Conservation (phyloP, 331 rosid species). For the Saraca asoca region DNA sequence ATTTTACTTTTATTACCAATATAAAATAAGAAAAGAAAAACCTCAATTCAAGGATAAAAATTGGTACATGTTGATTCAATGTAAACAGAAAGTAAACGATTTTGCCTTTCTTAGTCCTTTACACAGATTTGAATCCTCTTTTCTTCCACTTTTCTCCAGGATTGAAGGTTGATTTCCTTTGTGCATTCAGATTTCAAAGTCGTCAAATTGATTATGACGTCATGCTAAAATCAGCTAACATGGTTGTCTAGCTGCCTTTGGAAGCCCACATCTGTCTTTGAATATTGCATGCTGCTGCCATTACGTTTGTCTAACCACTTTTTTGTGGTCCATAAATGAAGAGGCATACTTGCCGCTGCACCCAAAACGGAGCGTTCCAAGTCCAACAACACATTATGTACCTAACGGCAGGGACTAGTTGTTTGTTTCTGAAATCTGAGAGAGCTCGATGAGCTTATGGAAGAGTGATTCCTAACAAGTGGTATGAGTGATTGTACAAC, state of each 20-base stretch:
- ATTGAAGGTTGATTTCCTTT: slow-evolving; percentile 5
- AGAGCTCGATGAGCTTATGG: slow-evolving; percentile 50
- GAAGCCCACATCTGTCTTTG: neutral
- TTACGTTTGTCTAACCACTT: slow-evolving; percentile 19
- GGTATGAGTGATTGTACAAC: slow-evolving; percentile 89
- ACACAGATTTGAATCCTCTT: no score
- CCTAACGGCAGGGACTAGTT: slow-evolving; percentile 40
- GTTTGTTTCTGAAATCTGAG: slow-evolving; percentile 58
- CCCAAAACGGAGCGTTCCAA: slow-evolving; percentile 13
- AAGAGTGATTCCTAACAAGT: slow-evolving; percentile 56
- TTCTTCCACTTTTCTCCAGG: slow-evolving; percentile 7
- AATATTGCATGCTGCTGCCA: neutral
- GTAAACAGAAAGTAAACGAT: slow-evolving; percentile 11
- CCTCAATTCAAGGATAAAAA: neutral
- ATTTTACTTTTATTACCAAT: no score
- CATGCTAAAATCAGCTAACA: neutral
- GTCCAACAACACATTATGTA: slow-evolving; percentile 14
- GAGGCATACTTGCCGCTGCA: slow-evolving; percentile 15
- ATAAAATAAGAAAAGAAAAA: neutral
- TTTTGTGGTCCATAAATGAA: neutral
- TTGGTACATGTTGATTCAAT: slow-evolving; percentile 5
- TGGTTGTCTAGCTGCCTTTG: neutral
- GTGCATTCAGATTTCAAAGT: neutral
- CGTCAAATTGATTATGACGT: slow-evolving; percentile 14
- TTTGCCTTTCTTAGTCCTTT: slow-evolving; percentile 10